Base-by-base conservation (phyloP, 768 basidiomycete species). In the Mycena sanguinolenta region DNA sequence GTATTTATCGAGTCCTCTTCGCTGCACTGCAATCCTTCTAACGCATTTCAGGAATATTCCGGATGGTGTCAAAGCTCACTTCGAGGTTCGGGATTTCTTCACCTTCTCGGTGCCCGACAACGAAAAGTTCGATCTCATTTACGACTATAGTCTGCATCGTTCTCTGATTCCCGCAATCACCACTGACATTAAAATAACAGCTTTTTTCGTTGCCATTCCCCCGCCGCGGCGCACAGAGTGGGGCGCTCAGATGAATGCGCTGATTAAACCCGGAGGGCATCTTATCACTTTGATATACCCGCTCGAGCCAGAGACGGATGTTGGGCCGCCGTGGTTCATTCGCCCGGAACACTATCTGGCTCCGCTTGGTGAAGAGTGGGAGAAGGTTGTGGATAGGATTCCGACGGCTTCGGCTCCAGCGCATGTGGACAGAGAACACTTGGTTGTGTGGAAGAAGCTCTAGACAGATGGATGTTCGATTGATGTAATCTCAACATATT, bases 131-230 rank as follows among this genome's bases (percentile, higher is more conserved):
- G 88, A 90, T 69, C 76, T 93, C 17, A 80, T 91, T 8, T 91
- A 89, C 73, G 92, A 93, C 76, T 91, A 91, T 76, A 92, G 87
- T 86, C 64, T 44, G 81, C 75, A 73, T 73, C 12, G 23, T 9
- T 25, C 55, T 19, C 52, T 28, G 39, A 63, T 42, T 19, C 36
- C 50, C 4, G 30, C 19, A 36, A 39, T 25, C 14, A 28, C 27
- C 14, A 16, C 58, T 65, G 5, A 65, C n/a, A 57, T 42, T 32
- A 30, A 17, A 21, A 21, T n/a, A 36, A 19, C 68, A 91, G 90
- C 1, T 92, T 93, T 81, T 93, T 94, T n/a, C 77, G 90, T 90
- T 50, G 92, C 93, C 2, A 88, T 94, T 25, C 88, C 88, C 0
- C 92, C 90, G 0, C 67, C 79, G 3, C 81, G 77, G 42, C 85